Base-by-base conservation (phyloP, 2,329 filamentous ascomycete species). In the Diaporthe citriasiana region DNA sequence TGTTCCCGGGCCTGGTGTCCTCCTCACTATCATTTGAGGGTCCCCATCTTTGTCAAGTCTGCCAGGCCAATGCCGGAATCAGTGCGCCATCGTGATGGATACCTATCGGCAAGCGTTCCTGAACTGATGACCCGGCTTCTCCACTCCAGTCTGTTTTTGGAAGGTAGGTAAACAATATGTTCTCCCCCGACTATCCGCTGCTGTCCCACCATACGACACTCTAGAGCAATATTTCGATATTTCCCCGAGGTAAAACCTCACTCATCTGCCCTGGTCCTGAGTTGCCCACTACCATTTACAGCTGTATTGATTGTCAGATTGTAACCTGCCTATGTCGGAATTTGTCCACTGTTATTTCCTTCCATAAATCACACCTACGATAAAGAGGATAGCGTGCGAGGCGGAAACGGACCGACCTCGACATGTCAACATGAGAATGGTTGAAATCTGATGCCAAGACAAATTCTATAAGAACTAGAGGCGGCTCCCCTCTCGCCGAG, bases 311-410 rank as follows among this genome's bases (percentile, higher is more conserved):
- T 25, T 35, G 27, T 50, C 60, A 35, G 25, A 35, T 22, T 66
- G 60, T 19, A 51, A 51, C 60, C 60, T 63, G 59, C 59, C 40
- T 47, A 63, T 33, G 25, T 47, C 59, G 42, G 42, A 6, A 35
- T 50, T 35, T 33, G 22, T 17, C 22, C 30, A 51, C 15, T 13
- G 27, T 38, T 17, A 13, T 38, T 30, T 27, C 22, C 27, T 12
- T 25, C 33, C 9, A 51, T 1, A 19, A 35, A 51, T 51, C 63
- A 66, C 45, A 66, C 45, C 63, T 66, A 51, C 30, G 45, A 27
- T 51, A 38, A 27, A 38, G 13, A 51, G 45, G 13, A 51, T 66
- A 66, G 63, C 38, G 4, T 51, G 3, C 4, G 22, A 66, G 8
- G 3, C 30, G 22, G 15, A 33, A 25, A 2, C 4, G 3, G 13